A percentile compares a stretch with the other conserved stretches of the same genome.
Conservation (phyloP, 1,139 yeast species). For the Suzukiozyma palmioleophila region DNA sequence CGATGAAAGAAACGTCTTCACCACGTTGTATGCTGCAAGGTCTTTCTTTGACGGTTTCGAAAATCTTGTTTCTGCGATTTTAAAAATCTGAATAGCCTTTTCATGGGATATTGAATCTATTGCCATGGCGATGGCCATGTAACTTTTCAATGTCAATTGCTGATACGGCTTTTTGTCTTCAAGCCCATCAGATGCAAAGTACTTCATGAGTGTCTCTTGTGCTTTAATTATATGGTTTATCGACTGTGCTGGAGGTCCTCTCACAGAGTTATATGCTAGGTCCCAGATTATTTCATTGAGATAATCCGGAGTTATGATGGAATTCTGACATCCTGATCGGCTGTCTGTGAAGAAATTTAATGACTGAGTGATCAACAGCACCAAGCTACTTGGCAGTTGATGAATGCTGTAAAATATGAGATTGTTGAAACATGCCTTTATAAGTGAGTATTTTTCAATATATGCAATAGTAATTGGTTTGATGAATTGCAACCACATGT, state of each 20-base stretch:
- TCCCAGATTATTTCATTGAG: slow-evolving; percentile 23
- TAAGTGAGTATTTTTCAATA: slow-evolving; percentile 13
- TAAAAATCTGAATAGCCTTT: slow-evolving; percentile 25
- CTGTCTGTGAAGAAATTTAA: slow-evolving; percentile 12
- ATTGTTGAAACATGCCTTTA: slow-evolving; percentile 22
- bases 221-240: slow-evolving; percentile 17
- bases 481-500: slow-evolving; percentile 28
- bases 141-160: slow-evolving; percentile 25
- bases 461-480: slow-evolving; percentile 15
- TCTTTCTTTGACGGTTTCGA: slow-evolving; percentile 12
- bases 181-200: slow-evolving; percentile 9
- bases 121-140: slow-evolving; percentile 37
- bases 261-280: slow-evolving; percentile 14
- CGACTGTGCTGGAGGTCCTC: slow-evolving; percentile 6
- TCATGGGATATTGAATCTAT: slow-evolving; percentile 20
- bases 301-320: slow-evolving; percentile 12
- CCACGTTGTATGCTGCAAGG: slow-evolving; percentile 20
- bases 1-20: slow-evolving; percentile 22
- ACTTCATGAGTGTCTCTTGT: slow-evolving; percentile 28
- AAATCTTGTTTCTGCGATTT: slow-evolving; percentile 24
- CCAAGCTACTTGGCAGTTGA: slow-evolving; percentile 19
- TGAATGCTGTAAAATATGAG: slow-evolving; percentile 24
- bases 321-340: slow-evolving; percentile 10
- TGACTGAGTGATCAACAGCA: slow-evolving; percentile 14
- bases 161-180: slow-evolving; percentile 12